Evolutionary conservation across 202 grass and related monocot genomes (phyloP), one percentile per base, ranked within the genome.

Genomic region (Bolboschoenoplectus hybrid): DNA sequence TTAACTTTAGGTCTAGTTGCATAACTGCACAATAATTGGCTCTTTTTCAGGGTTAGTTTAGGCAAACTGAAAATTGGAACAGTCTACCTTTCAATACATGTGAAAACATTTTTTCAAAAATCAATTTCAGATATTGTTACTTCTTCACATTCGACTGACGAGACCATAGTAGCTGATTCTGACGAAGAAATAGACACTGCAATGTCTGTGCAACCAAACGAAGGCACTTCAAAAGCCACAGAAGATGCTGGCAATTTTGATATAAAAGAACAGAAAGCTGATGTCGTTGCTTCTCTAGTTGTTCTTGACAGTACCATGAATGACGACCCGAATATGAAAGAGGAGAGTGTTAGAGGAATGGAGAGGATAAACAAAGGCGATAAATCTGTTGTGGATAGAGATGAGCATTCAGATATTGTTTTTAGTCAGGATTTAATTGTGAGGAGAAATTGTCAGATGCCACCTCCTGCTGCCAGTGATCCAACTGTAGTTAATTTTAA

Each of bases 131-230:
- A 86, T 81, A 86, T 98, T 67, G 72, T 98, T 85, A 74, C 93
- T 41, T 96, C 91, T 67, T 98, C 96, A 43, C 91, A 93, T 86
- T 92, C 91, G 1, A 95, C 93, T 41, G 89, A 94, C 78, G 93
- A 96, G 84, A 98, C 96, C 85, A 89, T 98, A 81, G 96, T 94
- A 74, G 90, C 65, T 2, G 91, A 95, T 71, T 98, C 91, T 70
- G 96, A 95, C 82, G 86, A 88, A 85, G 96, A 98, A 90, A 92
- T 92, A 32, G 91, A 98, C 83, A 91, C 89, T 52, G 96, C 89
- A 80, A 94, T 85, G 53, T 98, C 96, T 49, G 77, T 84, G 74
- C 91, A 66, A 84, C 60, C 8, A 90, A 80, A 70, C 64, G 85
- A 81, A 84, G 51, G 57, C 81, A 74, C 35, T 67, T 66, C 39